Percentiles rank a stretch among this genome's conserved stretches.
These are phyloP conservation scores for Gyrodon lividus DNA, from an alignment of 768 basidiomycete genomes.

Conservation along the genomic window DNA sequence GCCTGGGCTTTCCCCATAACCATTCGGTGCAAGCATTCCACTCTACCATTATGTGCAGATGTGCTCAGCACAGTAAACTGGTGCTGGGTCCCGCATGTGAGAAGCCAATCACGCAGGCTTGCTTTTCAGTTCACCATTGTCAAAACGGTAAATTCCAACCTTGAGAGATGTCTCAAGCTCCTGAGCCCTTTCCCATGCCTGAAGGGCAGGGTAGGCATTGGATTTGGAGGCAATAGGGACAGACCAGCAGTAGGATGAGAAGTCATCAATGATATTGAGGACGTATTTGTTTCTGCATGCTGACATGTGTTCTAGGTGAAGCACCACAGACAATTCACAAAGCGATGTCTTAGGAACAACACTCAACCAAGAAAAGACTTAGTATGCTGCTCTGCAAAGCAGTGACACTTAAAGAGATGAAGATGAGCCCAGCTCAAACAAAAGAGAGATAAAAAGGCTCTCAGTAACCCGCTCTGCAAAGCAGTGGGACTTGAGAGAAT, in stretches of 20 bases:
- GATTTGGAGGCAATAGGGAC: conserved; percentile 29
- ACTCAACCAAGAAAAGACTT: too few species aligned
- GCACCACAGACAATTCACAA: too few species aligned
- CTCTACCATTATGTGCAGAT: conserved; percentile 38
- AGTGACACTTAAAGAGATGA: too few species aligned
- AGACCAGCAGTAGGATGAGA: conserved; percentile 2
- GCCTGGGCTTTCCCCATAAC: conserved; percentile 30
- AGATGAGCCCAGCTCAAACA: too few species aligned
- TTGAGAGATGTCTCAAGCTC: conserved; percentile 15
- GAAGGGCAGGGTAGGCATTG: conserved; percentile 22
- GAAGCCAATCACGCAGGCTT: conserved; percentile 12
- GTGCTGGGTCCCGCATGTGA: conserved; percentile 9
- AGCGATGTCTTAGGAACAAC: too few species aligned
- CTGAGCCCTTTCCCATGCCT: conserved; percentile 22
- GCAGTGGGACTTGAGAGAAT: too few species aligned
- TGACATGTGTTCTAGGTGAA: conserved; percentile 1
- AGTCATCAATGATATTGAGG: conserved; percentile 2
- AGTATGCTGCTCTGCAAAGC: too few species aligned
- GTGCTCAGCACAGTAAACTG: conserved; percentile 33
- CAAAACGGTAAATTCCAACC: conserved; percentile 16
- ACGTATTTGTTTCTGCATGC: not conserved
- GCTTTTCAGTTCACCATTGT: conserved; percentile 28
- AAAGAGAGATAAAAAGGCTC: too few species aligned
- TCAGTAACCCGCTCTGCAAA: too few species aligned
- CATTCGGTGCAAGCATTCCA: conserved; percentile 37